Base-by-base conservation (phyloP, 2,329 filamentous ascomycete species). In the Daldinia eschscholtzii region DNA sequence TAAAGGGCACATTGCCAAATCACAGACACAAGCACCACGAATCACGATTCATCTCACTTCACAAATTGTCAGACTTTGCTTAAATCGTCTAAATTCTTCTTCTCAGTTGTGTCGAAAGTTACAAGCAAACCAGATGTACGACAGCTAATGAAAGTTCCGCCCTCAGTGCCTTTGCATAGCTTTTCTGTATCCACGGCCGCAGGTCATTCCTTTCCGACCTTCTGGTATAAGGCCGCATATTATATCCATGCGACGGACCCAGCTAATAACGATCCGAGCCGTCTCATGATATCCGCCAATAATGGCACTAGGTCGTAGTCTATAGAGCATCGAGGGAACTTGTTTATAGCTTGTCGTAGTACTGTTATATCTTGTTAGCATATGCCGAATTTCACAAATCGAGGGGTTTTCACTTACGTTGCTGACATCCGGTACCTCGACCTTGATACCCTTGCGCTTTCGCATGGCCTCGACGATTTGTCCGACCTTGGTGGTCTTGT, bases 371-470 rank as follows among this genome's bases (percentile, higher is more conserved):
- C 73, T 80, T 73, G 83, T 88, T 80, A 86, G 80, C 70, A 76
- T 59, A 50, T 41, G 30, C 42, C 4, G 2, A 37, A 20, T 30
- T 2, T 4, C 0, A 6, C 26, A 7, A 46, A 28, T 37, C 5
- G 41, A 48, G 30, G 39, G 66, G 65, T 73, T 59, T 58, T 13
- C 28, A 92, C 93, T 93, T 90, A 96, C 93, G 89, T 98, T 97
- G 82, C 93, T 93, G 87, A 94, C 91, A 82, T 92, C 93, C 79
- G 96, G 95, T 82, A 98, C 92, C 79, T 93, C 89, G 81, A 92
- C 86, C 93, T 99, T 99, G 89, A 99, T 88, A 93, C 95, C 96
- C 93, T 99, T 99, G 86, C 95, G 93, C 91, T 98, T 98, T 82
- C 96, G 94, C 92, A 97, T 97, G 68, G 91, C 89, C 81, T 87